Percentiles rank a stretch among this genome's conserved stretches.
These are phyloP conservation scores for Ceratobasidium sp. DNA, from an alignment of 1,284 basidiomycete species.

Conservation along the genomic window DNA sequence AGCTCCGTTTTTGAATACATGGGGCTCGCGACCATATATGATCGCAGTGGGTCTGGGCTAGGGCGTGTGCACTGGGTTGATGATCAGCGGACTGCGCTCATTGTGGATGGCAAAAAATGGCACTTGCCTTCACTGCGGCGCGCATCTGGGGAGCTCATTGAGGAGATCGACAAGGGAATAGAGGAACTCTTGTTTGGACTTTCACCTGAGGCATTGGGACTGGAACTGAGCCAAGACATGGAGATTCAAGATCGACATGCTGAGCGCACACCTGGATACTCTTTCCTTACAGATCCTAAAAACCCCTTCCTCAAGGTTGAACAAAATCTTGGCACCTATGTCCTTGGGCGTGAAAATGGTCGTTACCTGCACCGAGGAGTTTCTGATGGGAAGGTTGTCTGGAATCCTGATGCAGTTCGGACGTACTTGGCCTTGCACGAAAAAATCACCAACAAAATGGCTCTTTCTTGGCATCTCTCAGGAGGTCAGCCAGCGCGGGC, in stretches of 20 bases:
- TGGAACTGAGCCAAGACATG: neutral
- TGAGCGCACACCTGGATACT: neutral
- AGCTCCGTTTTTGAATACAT: no score
- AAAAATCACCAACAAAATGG: neutral
- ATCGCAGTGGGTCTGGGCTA: neutral
- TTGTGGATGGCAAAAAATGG: slow-evolving; percentile 2
- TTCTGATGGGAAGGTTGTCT: neutral
- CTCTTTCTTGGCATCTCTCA: neutral
- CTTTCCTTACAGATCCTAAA: neutral
- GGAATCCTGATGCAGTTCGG: neutral
- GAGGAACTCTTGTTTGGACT: neutral
- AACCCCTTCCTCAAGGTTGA: slow-evolving; percentile 2
- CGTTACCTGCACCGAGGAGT: neutral
- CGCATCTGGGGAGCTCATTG: neutral
- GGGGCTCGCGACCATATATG: neutral
- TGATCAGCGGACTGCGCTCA: neutral
- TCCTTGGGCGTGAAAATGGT: neutral
- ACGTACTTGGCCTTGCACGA: neutral
- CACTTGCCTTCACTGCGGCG: neutral
- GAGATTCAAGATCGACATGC: neutral
- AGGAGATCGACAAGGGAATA: neutral
- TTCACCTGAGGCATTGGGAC: neutral
- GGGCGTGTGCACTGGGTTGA: neutral
- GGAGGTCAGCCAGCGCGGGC: neutral
- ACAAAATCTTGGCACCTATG: neutral